Conservation (phyloP, 768 basidiomycete genomes). For the Dendrothele bispora region DNA sequence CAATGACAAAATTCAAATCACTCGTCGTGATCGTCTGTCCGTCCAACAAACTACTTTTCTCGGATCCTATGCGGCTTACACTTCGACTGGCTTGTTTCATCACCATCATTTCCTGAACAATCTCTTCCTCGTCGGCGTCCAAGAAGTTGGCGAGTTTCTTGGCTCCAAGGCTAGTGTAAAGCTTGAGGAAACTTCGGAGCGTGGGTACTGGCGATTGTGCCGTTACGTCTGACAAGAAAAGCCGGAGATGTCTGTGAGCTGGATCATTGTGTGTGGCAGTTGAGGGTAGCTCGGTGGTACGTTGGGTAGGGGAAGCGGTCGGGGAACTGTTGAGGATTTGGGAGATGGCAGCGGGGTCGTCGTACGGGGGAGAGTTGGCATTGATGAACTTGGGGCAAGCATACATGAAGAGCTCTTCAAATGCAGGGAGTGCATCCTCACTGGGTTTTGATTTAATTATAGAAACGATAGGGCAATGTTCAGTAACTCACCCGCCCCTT, state of each 20-base stretch:
- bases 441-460: slow-evolving; percentile 30
- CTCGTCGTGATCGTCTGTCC: slow-evolving; percentile 88
- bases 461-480: not conserved
- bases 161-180: slow-evolving; percentile 93
- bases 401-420: slow-evolving; percentile 90
- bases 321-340: slow-evolving; percentile 41
- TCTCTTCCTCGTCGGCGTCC: slow-evolving; percentile 85
- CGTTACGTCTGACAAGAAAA: slow-evolving; percentile 82
- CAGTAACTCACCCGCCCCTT: slow-evolving; percentile 59
- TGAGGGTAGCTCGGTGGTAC: slow-evolving; percentile 11
- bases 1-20: slow-evolving; percentile 94
- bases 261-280: slow-evolving; percentile 56
- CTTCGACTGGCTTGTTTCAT: slow-evolving; percentile 88
- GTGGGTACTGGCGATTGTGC: slow-evolving; percentile 80
- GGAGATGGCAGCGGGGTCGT: slow-evolving; percentile 66
- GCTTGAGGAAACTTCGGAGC: slow-evolving; percentile 86
- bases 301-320: slow-evolving; percentile 28
- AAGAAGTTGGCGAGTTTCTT: slow-evolving; percentile 91
- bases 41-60: slow-evolving; percentile 64
- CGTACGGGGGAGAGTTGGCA: slow-evolving; percentile 93
- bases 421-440: slow-evolving; percentile 74
- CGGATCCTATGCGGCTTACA: slow-evolving; percentile 54
- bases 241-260: slow-evolving; percentile 76
- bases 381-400: slow-evolving; percentile 97
- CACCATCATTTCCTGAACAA: slow-evolving; percentile 96